A percentile compares a stretch with the other conserved stretches of the same genome.
phyloP scores from a whole-genome alignment of 2,329 filamentous ascomycete genomes.

The Diaporthe citri region DNA sequence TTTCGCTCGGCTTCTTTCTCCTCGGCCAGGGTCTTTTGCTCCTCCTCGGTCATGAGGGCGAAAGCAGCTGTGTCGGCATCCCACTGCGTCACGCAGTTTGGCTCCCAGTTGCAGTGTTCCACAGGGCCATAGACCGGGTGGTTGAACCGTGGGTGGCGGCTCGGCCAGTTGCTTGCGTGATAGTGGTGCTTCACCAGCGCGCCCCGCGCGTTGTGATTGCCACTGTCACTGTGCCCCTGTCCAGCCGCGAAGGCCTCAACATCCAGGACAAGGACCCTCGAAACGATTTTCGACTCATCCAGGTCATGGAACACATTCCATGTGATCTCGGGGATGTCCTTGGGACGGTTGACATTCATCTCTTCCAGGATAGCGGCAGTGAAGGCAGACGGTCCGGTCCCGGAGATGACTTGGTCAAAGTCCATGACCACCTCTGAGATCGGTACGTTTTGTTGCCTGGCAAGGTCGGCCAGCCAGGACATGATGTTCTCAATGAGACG shows the following conservation, averaged over 20 bases:
- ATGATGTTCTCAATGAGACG: slow-evolving; percentile 77
- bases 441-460: slow-evolving; percentile 68
- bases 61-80: slow-evolving; percentile 74
- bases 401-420: slow-evolving; percentile 79
- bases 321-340: slow-evolving; percentile 56
- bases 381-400: slow-evolving; percentile 80
- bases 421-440: slow-evolving; percentile 74
- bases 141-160: slow-evolving; percentile 72
- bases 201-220: slow-evolving; percentile 74
- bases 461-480: slow-evolving; percentile 72
- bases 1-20: slow-evolving; percentile 50
- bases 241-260: slow-evolving; percentile 81
- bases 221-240: slow-evolving; percentile 79
- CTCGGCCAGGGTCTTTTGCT: slow-evolving; percentile 65
- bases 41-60: slow-evolving; percentile 68
- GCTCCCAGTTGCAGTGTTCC: slow-evolving; percentile 78
- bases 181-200: slow-evolving; percentile 82
- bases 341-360: slow-evolving; percentile 63
- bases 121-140: slow-evolving; percentile 79
- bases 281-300: slow-evolving; percentile 74
- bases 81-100: slow-evolving; percentile 74
- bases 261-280: slow-evolving; percentile 74
- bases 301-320: slow-evolving; percentile 77
- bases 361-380: slow-evolving; percentile 74
- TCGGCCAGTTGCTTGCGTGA: slow-evolving; percentile 80